Percentiles rank a stretch among this genome's conserved stretches.
phyloP scores from a whole-genome alignment of 371 early-diverging fungal species.

The Mucor mucedo region DNA sequence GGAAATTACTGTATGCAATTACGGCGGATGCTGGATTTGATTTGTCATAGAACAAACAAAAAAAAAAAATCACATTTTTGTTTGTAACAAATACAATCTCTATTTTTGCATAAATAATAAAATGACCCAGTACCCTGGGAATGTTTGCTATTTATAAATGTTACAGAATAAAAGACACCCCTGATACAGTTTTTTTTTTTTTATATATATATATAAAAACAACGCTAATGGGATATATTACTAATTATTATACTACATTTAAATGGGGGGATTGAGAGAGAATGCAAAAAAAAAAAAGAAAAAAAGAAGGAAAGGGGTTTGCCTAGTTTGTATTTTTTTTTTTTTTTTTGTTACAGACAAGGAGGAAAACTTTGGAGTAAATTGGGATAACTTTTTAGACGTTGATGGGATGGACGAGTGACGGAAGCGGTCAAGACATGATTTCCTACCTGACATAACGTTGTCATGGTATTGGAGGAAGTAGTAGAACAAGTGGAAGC shows the following conservation, averaged over 20 bases:
- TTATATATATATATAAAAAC: neutral
- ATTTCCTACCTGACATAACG: conserved; percentile 34
- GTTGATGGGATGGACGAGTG: conserved; percentile 42
- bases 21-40: conserved; percentile 92
- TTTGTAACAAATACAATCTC: no score
- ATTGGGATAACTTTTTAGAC: conserved; percentile 45
- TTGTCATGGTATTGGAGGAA: conserved; percentile 7
- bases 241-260: no score
- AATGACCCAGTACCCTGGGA: no score
- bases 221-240: no score
- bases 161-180: no score
- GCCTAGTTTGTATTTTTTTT: no score
- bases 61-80: no score
- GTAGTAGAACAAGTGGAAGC: conserved; percentile 12
- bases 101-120: no score
- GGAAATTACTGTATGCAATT: conserved; percentile 88
- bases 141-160: no score
- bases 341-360: conserved; percentile 7
- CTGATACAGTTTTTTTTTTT: neutral
- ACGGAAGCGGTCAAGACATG: conserved; percentile 46
- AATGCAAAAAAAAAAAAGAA: no score
- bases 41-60: conserved; percentile 65
- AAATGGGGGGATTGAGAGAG: neutral
- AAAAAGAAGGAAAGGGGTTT: neutral
- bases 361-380: conserved; percentile 32